Evolutionary conservation across 2,329 filamentous ascomycete species (phyloP).

Genomic region (Fusarium drepaniforme): DNA sequence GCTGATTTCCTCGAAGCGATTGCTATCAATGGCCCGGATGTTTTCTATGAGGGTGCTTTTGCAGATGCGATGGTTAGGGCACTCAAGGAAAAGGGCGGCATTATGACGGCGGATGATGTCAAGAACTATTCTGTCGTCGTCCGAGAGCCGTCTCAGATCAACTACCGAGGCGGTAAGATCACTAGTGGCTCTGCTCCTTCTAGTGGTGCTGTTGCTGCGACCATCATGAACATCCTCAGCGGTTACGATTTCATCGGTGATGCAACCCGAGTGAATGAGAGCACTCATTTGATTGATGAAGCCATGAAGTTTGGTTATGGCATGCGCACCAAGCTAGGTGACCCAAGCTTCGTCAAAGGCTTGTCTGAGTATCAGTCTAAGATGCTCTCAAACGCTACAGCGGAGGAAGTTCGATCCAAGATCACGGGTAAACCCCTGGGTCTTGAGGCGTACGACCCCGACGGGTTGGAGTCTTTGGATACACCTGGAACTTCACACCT

Average conservation of each 20-base stretch:
- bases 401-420: slow-evolving; percentile 63
- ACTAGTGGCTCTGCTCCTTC: slow-evolving; percentile 77
- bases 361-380: slow-evolving; percentile 72
- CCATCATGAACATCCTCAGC: slow-evolving; percentile 79
- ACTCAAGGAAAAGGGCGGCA: slow-evolving; percentile 74
- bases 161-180: slow-evolving; percentile 78
- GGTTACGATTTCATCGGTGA: slow-evolving; percentile 77
- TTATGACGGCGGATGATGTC: slow-evolving; percentile 81
- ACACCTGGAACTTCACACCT: slow-evolving; percentile 79
- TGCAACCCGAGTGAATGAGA: slow-evolving; percentile 65
- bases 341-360: slow-evolving; percentile 76
- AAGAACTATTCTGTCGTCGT: slow-evolving; percentile 77
- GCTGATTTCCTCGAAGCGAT: slow-evolving; percentile 80
- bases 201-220: slow-evolving; percentile 78
- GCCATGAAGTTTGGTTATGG: slow-evolving; percentile 87
- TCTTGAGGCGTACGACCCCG: slow-evolving; percentile 58
- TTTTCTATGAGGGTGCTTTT: slow-evolving; percentile 78
- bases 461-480: slow-evolving; percentile 59
- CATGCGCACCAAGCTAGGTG: slow-evolving; percentile 78
- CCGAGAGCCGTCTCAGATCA: slow-evolving; percentile 70
- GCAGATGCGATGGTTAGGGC: slow-evolving; percentile 78
- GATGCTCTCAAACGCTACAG: slow-evolving; percentile 72
- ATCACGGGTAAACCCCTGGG: slow-evolving; percentile 58
- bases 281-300: slow-evolving; percentile 85
- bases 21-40: slow-evolving; percentile 72